Evolutionary conservation across 352 stramenopile genomes (phyloP), one percentile per base, ranked within the genome.

Genomic region (Phytopythium aichiense): DNA sequence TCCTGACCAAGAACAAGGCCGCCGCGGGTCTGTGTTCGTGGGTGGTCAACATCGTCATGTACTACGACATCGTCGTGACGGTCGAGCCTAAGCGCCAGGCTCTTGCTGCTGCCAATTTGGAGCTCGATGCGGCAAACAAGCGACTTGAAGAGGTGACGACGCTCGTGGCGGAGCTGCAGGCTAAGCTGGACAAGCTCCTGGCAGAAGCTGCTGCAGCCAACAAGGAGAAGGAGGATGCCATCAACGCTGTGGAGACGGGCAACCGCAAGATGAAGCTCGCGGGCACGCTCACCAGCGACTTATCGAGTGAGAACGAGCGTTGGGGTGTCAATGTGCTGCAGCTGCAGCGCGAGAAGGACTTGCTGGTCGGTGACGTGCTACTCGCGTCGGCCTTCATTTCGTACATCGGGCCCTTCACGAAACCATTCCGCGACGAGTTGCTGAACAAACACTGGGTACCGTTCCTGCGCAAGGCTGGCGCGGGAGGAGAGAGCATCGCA

Each of bases 41-140:
- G 81, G 95, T 98, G 42, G 74, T 98, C 65, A 98, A 98, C 65
- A 98, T 98, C 45, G 92, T 98, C 46, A 95, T 92, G 75, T 98
- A 98, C 79, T 98, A 98, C 76, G 94, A 98, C 71, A 98, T 98
- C 46, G 78, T 98, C 2, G 75, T 98, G 45, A 97, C 92, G 0
- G 92, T 98, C 22, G 94, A 98, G 74, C 95, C 95, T 8, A 98
- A 98, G 73, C 88, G 95, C 35, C 84, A 93, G 59, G 93, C 93
- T 7, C 73, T 98, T 7, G 88, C 88, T 0, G 85, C 95, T 40
- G 95, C 94, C 1, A 98, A 98, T 51, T 57, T 90, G 1, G 90
- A 98, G 61, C 81, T 98, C 0, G 89, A 95, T 40, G 66, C 85
- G 20, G 94, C 94, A 30, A 98, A 98, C 77, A 87, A 81, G 49